Evolutionary conservation across 139 green algal genomes (phyloP).

Genomic region (Mesotaenium endlicherianum): DNA sequence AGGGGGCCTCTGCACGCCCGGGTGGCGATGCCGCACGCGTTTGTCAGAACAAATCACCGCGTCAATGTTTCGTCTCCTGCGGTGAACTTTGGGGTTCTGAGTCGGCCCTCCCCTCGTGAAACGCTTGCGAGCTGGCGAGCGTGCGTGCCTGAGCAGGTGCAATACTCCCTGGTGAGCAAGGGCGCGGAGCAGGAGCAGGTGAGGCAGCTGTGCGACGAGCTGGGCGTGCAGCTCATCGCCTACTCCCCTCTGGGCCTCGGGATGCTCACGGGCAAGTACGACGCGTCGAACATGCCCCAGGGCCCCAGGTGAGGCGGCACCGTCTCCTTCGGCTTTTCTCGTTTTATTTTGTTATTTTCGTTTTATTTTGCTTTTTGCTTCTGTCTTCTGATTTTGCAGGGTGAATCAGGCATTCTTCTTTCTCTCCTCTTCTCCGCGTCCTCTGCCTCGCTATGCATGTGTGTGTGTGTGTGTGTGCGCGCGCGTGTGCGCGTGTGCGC

Average conservation of each 20-base stretch:
- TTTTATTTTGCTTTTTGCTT: too few relatives aligned
- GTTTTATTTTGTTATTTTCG: neutral
- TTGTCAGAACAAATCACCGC: too few relatives aligned
- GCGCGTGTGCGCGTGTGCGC: too few relatives aligned
- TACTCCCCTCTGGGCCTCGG: constrained; percentile 90
- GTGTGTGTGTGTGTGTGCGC: too few relatives aligned
- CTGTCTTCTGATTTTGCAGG: too few relatives aligned
- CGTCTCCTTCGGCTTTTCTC: neutral
- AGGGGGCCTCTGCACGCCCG: too few relatives aligned
- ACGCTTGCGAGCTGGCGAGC: neutral
- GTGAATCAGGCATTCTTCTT: too few relatives aligned
- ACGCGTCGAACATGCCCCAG: constrained; percentile 53
- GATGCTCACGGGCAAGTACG: constrained; percentile 81
- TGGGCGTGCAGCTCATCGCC: constrained; percentile 83
- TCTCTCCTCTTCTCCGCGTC: too few relatives aligned
- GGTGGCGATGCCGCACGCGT: too few relatives aligned
- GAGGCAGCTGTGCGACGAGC: constrained; percentile 67
- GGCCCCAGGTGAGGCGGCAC: constrained; percentile 59
- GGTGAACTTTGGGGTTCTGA: neutral
- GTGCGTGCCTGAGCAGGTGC: constrained; percentile 67
- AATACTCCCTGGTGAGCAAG: constrained; percentile 83
- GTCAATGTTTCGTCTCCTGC: too few relatives aligned
- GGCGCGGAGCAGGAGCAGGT: constrained; percentile 57
- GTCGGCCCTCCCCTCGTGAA: neutral
- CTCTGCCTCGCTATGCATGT: too few relatives aligned